Percentiles rank a stretch among this genome's conserved stretches.
Evolutionary conservation across 2,329 filamentous ascomycete species (phyloP).

Genomic region (Epichloe amarillans): DNA sequence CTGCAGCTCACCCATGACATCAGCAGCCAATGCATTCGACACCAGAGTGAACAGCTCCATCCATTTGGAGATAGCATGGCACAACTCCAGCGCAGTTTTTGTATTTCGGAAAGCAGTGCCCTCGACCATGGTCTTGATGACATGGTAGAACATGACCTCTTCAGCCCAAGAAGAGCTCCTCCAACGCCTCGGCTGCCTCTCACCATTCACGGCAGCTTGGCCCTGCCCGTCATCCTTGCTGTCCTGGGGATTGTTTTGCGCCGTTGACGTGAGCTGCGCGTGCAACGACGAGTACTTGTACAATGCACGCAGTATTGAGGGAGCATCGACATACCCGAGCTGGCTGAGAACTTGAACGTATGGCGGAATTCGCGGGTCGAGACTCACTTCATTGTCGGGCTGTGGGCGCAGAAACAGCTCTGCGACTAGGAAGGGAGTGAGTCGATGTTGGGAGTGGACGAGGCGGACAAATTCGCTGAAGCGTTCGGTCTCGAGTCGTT

Average conservation of each 20-base stretch:
- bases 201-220: constrained; percentile 7
- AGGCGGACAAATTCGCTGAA: constrained; percentile 40
- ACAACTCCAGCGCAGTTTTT: constrained; percentile 36
- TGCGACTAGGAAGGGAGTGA: constrained; percentile 38
- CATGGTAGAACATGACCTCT: constrained; percentile 85
- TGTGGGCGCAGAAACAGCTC: constrained; percentile 46
- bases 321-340: constrained; percentile 37
- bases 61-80: constrained; percentile 40
- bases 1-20: constrained; percentile 33
- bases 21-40: constrained; percentile 32
- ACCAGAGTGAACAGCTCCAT: constrained; percentile 43
- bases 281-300: constrained; percentile 45
- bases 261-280: constrained; percentile 6
- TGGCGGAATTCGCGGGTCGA: constrained; percentile 45
- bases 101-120: constrained; percentile 32
- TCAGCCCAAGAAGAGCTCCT: constrained; percentile 51
- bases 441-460: constrained; percentile 36
- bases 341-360: constrained; percentile 44
- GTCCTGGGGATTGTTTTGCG: constrained; percentile 4
- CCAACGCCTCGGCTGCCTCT: constrained; percentile 29
- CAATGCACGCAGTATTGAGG: constrained; percentile 40
- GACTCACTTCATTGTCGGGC: constrained; percentile 30
- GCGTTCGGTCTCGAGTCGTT: constrained; percentile 37
- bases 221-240: constrained; percentile 1
- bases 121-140: constrained; percentile 70